Evolutionary conservation across 768 basidiomycete species (phyloP), one percentile per base, ranked within the genome.

Genomic region (Coprinopsis sp.): DNA sequence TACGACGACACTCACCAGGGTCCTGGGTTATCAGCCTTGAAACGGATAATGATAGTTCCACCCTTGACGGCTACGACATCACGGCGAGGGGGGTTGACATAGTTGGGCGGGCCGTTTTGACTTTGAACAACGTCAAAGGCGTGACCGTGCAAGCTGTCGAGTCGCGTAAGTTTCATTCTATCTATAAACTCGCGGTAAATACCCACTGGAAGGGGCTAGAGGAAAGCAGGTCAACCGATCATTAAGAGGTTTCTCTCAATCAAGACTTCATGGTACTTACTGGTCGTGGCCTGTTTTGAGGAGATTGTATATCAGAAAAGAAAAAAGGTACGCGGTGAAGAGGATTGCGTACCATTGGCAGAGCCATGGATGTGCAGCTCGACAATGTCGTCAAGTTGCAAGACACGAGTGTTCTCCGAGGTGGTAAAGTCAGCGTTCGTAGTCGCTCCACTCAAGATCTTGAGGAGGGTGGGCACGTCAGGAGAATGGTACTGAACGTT

Each of bases 401-500:
- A 49, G 22, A 64, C 53, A 30, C 58, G 57, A 2, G 63, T 64
- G 34, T 64, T 54, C 37, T 64, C 63, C 2, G 58, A 55, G 4
- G 52, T 47, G 3, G 58, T 58, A 46, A 64, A 64, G 37, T 58
- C 54, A 28, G 37, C 36, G 12, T 33, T 33, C 3, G 38, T 42
- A 10, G 51, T 54, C 11, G 54, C 57, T 3, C 59, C 59, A 13
- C 51, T 51, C 1, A 60, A 41, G 37, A 70, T 64, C 36, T 68
- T 61, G 13, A 58, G 42, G 4, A 60, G 54, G 25, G 64, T 61
- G 5, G 58, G 60, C 12, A 45, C 37, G 27, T 42, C 33, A 0
- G 68, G 66, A 6, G 56, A 41, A 19, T 58, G 38, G 52, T 64
- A 67, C n/a, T 59, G 54, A 28, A 64, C 52, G 31, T 55, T 54